These are phyloP conservation scores for Austroboletus niveus DNA, from an alignment of 1,284 basidiomycete species.

Conservation along the genomic window DNA sequence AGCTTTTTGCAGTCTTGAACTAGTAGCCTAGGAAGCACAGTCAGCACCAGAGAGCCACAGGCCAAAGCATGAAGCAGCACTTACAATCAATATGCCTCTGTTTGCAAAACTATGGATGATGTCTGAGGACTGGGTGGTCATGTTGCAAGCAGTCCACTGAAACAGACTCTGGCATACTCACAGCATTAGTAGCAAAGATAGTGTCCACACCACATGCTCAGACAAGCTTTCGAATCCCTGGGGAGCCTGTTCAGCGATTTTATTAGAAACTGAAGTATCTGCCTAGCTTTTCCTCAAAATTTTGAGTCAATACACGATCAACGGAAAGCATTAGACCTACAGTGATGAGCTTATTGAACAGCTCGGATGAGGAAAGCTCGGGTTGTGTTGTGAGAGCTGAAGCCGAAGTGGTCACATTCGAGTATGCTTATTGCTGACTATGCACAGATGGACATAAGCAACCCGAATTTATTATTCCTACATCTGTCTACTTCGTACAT, in stretches of 20 bases:
- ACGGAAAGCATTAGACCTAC: constrained; percentile 23
- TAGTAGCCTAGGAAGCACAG: constrained; percentile 32
- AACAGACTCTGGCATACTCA: constrained; percentile 16
- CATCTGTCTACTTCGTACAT: too few species aligned
- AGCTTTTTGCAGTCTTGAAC: constrained; percentile 38
- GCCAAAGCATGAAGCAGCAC: constrained; percentile 20
- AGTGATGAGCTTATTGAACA: constrained; percentile 36
- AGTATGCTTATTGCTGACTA: too few species aligned
- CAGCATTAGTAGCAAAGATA: constrained; percentile 53
- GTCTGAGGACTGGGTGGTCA: constrained; percentile 26
- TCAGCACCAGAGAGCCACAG: background rate
- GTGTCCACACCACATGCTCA: constrained; percentile 49
- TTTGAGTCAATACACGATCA: background rate
- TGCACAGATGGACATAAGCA: too few species aligned
- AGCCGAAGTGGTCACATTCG: too few species aligned
- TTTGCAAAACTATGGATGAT: constrained; percentile 36
- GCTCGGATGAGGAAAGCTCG: constrained; percentile 35
- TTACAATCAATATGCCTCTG: constrained; percentile 42
- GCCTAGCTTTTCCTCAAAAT: background rate
- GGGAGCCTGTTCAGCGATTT: too few species aligned
- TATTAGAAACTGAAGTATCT: constrained; percentile 45
- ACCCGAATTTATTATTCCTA: too few species aligned
- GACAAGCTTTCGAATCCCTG: too few species aligned
- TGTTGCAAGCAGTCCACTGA: background rate
- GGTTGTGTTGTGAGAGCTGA: too few species aligned